Evolutionary conservation across 2,329 filamentous ascomycete genomes (phyloP).

Genomic region (Cladosporium phlei): DNA sequence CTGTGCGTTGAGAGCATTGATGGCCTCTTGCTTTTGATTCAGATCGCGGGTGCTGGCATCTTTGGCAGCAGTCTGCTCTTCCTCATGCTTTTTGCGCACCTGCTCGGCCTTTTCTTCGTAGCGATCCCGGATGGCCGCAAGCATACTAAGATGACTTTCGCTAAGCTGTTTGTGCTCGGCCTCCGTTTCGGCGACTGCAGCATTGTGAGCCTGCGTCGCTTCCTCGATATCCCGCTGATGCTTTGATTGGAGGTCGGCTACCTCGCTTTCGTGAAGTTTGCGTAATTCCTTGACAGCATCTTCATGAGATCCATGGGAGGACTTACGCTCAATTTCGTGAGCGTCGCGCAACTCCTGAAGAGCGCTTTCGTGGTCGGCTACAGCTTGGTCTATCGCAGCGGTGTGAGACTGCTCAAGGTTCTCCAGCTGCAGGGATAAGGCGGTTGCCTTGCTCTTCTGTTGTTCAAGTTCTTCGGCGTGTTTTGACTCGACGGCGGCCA

Average conservation of each 20-base stretch:
- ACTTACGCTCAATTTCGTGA: not conserved
- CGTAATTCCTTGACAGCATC: not conserved
- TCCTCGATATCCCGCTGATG: not conserved
- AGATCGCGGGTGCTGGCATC: not conserved
- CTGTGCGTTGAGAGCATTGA: not conserved
- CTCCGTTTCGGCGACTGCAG: not conserved
- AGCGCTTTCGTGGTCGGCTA: not conserved
- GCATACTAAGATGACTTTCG: constrained; percentile 4
- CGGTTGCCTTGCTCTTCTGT: not conserved
- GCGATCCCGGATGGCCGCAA: not conserved
- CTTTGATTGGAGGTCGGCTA: not conserved
- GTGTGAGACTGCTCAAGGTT: not conserved
- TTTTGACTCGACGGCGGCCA: not conserved
- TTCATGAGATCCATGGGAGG: not conserved
- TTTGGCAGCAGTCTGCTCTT: not conserved
- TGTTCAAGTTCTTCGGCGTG: constrained; percentile 7
- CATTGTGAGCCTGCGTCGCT: not conserved
- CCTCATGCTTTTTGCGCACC: constrained; percentile 3
- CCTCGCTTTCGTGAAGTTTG: not conserved
- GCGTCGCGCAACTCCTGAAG: not conserved
- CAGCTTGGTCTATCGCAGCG: not conserved
- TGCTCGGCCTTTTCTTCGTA: constrained; percentile 8
- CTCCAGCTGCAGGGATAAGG: not conserved
- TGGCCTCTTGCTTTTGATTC: not conserved
- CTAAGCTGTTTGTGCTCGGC: not conserved